Evolutionary conservation across 495 filamentous ascomycete genomes (phyloP).

Genomic region (Ramalina intermedia): DNA sequence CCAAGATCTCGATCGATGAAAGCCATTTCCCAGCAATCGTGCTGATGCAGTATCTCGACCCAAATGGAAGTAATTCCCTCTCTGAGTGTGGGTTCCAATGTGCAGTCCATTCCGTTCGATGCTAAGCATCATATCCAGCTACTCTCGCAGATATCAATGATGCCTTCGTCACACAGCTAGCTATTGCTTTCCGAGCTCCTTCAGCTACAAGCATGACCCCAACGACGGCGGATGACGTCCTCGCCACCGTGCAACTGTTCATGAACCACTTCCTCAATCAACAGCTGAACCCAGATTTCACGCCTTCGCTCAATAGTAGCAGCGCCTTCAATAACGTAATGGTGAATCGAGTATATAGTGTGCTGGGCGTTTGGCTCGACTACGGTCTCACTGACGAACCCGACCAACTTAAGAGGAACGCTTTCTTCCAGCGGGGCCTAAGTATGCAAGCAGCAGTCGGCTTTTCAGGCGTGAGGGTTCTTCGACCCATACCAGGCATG

Average conservation of each 20-base stretch:
- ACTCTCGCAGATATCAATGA: slow-evolving; percentile 22
- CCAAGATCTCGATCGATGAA: slow-evolving; percentile 46
- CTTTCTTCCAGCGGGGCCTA: slow-evolving; percentile 50
- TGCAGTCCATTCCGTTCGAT: slow-evolving; percentile 17
- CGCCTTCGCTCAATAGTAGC: neutral
- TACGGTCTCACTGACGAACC: slow-evolving; percentile 53
- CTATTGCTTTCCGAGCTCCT: slow-evolving; percentile 35
- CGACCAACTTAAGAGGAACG: slow-evolving; percentile 54
- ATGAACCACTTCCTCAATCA: slow-evolving; percentile 31
- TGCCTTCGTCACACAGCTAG: slow-evolving; percentile 45
- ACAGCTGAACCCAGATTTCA: slow-evolving; percentile 15
- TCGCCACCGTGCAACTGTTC: slow-evolving; percentile 47
- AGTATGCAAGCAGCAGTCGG: slow-evolving; percentile 57
- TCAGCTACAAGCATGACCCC: no score
- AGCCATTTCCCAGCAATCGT: slow-evolving; percentile 52
- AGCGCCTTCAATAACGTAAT: slow-evolving; percentile 31
- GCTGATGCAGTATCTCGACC: slow-evolving; percentile 32
- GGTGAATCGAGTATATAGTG: slow-evolving; percentile 50
- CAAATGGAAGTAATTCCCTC: neutral
- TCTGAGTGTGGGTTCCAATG: neutral
- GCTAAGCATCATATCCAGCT: slow-evolving; percentile 3
- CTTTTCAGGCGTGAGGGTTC: slow-evolving; percentile 42
- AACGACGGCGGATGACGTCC: slow-evolving; percentile 56
- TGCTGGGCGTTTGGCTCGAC: slow-evolving; percentile 53
- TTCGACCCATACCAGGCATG: slow-evolving; percentile 48